These are phyloP conservation scores for Cytospora paraplurivora DNA, from an alignment of 2,329 filamentous ascomycete species.

Conservation along the genomic window DNA sequence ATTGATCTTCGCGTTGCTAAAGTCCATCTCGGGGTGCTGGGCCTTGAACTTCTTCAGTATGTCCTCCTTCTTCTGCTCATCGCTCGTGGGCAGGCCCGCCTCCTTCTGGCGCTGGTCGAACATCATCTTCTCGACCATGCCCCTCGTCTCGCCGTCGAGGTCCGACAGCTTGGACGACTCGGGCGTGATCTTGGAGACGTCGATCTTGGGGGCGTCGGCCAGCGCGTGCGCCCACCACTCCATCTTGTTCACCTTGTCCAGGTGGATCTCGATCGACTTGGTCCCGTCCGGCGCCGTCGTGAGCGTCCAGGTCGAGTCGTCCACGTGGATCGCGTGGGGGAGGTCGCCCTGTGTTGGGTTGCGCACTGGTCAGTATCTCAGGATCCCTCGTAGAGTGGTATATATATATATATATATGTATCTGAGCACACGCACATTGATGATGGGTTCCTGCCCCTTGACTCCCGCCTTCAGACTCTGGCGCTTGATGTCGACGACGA, in stretches of 20 bases:
- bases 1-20: conserved; percentile 68
- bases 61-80: conserved; percentile 94
- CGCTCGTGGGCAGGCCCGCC: conserved; percentile 81
- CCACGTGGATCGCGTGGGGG: conserved; percentile 74
- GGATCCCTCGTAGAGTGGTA: neutral
- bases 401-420: neutral
- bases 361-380: neutral
- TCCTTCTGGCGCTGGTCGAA: conserved; percentile 98
- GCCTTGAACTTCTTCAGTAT: conserved; percentile 90
- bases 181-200: conserved; percentile 91
- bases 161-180: conserved; percentile 91
- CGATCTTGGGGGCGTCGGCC: conserved; percentile 83
- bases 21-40: conserved; percentile 74
- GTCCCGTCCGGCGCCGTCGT: conserved; percentile 69
- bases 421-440: conserved; percentile 61
- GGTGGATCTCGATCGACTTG: conserved; percentile 73
- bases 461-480: conserved; percentile 75
- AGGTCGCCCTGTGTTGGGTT: conserved; percentile 69
- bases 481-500: conserved; percentile 82
- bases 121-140: conserved; percentile 99
- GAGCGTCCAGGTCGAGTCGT: conserved; percentile 95
- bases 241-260: conserved; percentile 96
- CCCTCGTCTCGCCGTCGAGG: conserved; percentile 88
- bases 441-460: conserved; percentile 84
- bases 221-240: conserved; percentile 98